Percentiles rank a stretch among this genome's conserved stretches.
Evolutionary conservation across 1,284 basidiomycete species (phyloP).

Genomic region (Puccinia triticina): DNA sequence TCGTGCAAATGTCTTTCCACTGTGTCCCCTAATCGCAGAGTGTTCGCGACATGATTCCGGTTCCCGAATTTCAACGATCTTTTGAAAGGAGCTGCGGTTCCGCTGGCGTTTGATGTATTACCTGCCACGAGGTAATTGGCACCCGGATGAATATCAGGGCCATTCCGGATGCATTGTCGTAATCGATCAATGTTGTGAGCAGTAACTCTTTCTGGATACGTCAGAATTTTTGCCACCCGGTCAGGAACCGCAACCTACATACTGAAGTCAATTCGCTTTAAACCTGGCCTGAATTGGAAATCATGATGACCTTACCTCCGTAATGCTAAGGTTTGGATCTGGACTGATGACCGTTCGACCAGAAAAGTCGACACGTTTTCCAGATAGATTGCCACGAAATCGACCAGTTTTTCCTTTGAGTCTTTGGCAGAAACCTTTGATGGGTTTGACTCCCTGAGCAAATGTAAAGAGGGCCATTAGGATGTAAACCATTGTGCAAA

Average conservation of each 20-base stretch:
- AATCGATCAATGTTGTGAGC: conserved; percentile 83
- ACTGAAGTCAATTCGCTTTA: not conserved
- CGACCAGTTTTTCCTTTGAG: conserved; percentile 99
- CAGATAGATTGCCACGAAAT: conserved; percentile 96
- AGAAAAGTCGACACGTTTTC: conserved; percentile 99
- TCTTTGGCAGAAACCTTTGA: conserved; percentile 95
- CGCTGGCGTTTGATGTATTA: conserved; percentile 61
- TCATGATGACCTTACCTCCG: conserved; percentile 67
- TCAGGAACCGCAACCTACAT: conserved; percentile 78
- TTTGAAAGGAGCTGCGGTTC: conserved; percentile 66
- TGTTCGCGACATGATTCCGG: conserved; percentile 73
- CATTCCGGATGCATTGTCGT: conserved; percentile 80
- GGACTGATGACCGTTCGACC: conserved; percentile 98
- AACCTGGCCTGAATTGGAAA: not conserved
- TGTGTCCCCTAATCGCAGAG: conserved; percentile 78
- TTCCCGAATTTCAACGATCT: conserved; percentile 67
- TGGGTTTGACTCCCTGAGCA: conserved; percentile 71
- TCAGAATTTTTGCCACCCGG: conserved; percentile 90
- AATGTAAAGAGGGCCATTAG: not conserved
- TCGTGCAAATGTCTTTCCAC: conserved; percentile 94
- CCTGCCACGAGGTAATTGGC: conserved; percentile 84
- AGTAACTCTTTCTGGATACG: conserved; percentile 95
- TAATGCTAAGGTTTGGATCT: conserved; percentile 95
- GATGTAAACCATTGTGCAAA: not conserved
- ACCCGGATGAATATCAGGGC: conserved; percentile 88